Percentiles rank a stretch among this genome's conserved stretches.
Evolutionary conservation across 2,329 filamentous ascomycete species (phyloP).

Genomic region (Apiospora pterosperma): DNA sequence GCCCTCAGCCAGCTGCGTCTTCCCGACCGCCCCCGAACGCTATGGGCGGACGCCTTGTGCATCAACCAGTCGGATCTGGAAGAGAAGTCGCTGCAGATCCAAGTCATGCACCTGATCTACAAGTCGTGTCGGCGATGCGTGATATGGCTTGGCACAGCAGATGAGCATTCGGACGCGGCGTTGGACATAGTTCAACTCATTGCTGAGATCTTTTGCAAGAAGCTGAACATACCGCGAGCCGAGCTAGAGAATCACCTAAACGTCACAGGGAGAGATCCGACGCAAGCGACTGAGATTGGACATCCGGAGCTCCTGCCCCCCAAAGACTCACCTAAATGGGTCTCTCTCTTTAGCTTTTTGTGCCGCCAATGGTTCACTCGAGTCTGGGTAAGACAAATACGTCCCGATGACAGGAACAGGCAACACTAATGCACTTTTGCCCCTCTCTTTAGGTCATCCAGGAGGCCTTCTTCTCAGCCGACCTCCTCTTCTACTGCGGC

Average conservation of each 20-base stretch:
- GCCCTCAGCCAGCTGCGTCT: conserved; percentile 4
- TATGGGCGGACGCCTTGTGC: conserved; percentile 11
- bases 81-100: conserved; percentile 8
- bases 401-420: neutral
- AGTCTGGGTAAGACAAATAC: neutral
- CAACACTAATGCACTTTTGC: neutral
- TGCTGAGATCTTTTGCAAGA: neutral
- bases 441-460: neutral
- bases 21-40: neutral
- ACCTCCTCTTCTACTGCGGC: conserved; percentile 6
- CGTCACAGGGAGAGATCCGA: neutral
- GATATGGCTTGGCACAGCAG: conserved; percentile 1
- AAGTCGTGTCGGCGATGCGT: conserved; percentile 3
- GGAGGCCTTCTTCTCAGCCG: conserved; percentile 3
- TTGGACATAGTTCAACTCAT: neutral
- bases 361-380: conserved; percentile 2
- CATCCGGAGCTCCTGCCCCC: neutral
- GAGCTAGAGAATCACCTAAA: neutral
- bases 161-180: neutral
- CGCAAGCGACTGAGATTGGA: neutral
- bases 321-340: neutral
- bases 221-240: neutral
- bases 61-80: conserved; percentile 10
- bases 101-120: conserved; percentile 10
- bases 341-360: neutral